phyloP scores from a whole-genome alignment of 1,284 basidiomycete genomes.

The Puccinia coronata region DNA sequence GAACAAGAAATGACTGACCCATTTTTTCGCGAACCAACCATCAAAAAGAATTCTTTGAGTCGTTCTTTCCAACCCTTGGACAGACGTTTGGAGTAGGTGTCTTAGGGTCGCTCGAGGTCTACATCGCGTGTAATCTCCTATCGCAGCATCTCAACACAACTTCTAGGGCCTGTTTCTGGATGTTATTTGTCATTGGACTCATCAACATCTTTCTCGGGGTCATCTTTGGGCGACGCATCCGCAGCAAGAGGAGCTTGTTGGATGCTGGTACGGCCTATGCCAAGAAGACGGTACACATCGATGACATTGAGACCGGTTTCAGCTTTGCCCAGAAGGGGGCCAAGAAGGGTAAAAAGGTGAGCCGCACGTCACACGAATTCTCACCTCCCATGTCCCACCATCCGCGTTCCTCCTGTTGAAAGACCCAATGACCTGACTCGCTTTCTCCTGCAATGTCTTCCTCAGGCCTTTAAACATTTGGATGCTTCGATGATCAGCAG shows the following conservation, averaged over 20 bases:
- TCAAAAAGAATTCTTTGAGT: slow-evolving; percentile 33
- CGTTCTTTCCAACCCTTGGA: slow-evolving; percentile 45
- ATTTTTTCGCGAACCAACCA: background rate
- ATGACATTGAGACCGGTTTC: slow-evolving; percentile 46
- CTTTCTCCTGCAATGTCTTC: background rate
- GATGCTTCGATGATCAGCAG: slow-evolving; percentile 34
- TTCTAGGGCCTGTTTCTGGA: slow-evolving; percentile 16
- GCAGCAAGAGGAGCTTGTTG: slow-evolving; percentile 44
- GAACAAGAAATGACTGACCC: background rate
- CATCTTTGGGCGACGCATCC: slow-evolving; percentile 46
- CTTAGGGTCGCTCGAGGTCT: slow-evolving; percentile 31
- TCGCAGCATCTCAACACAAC: slow-evolving; percentile 23
- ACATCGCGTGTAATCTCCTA: slow-evolving; percentile 32
- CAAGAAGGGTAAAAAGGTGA: slow-evolving; percentile 40
- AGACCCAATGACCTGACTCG: background rate
- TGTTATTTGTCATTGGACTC: slow-evolving; percentile 37
- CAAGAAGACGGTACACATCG: slow-evolving; percentile 40
- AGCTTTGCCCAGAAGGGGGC: slow-evolving; percentile 26
- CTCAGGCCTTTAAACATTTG: slow-evolving; percentile 36
- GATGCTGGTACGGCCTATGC: slow-evolving; percentile 46
- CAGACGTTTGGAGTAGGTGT: slow-evolving; percentile 46
- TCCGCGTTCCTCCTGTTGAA: background rate
- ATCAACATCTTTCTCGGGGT: slow-evolving; percentile 41
- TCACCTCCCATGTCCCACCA: background rate
- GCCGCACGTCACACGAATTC: background rate